A percentile compares a stretch with the other conserved stretches of the same genome.
phyloP scores from a whole-genome alignment of 257 asterid species.

The Solanum paucissectum region DNA sequence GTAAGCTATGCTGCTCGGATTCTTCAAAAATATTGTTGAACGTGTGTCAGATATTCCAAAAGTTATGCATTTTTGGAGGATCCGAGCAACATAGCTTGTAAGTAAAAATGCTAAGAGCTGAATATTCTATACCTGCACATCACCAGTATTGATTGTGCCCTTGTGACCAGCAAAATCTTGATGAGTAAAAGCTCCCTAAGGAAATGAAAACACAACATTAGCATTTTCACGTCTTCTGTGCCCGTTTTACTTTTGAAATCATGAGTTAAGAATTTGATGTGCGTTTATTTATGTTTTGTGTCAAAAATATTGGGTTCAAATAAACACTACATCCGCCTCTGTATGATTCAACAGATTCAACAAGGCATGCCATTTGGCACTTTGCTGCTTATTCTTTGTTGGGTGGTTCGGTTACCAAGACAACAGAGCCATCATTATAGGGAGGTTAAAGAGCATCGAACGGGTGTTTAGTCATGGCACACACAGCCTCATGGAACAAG shows the following conservation, averaged over 20 bases:
- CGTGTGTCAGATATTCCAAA: not conserved
- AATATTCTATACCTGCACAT: slow-evolving; percentile 63
- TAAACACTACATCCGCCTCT: not conserved
- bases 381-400: not conserved
- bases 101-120: not conserved
- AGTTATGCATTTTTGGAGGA: not conserved
- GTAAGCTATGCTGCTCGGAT: not conserved
- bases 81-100: not conserved
- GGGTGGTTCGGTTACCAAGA: not conserved
- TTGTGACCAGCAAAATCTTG: slow-evolving; percentile 90
- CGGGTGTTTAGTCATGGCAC: not conserved
- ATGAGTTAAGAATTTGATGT: not conserved
- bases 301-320: not conserved
- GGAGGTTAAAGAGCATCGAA: not conserved
- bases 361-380: not conserved
- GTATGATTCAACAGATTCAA: not conserved
- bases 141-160: slow-evolving; percentile 77
- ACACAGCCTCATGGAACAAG: not conserved
- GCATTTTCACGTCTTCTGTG: not conserved
- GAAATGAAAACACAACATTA: not conserved
- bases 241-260: not conserved
- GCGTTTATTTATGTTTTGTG: not conserved
- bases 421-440: not conserved
- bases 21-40: not conserved
- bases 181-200: slow-evolving; percentile 77